A percentile compares a stretch with the other conserved stretches of the same genome.
phyloP scores from a whole-genome alignment of 1,284 basidiomycete species.

The Retiboletus flavoniger region DNA sequence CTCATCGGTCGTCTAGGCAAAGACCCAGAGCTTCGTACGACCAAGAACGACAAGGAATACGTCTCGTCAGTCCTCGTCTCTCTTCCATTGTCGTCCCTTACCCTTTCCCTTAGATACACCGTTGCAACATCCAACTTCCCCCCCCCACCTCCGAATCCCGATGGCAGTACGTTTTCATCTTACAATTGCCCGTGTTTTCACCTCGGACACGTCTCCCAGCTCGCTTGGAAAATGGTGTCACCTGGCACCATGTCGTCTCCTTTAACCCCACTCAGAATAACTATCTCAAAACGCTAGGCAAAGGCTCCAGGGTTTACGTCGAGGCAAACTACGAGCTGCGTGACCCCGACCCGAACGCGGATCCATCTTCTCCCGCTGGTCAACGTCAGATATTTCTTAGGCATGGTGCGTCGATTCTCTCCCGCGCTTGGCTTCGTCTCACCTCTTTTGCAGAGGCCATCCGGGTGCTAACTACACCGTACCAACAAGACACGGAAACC shows the following conservation, averaged over 20 bases:
- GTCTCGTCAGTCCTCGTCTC: slow-evolving; percentile 51
- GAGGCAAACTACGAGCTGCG: slow-evolving; percentile 73
- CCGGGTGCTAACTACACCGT: slow-evolving; percentile 28
- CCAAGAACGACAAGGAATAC: slow-evolving; percentile 75
- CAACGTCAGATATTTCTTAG: slow-evolving; percentile 78
- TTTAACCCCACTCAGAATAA: slow-evolving; percentile 59
- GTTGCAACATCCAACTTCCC: slow-evolving; percentile 66
- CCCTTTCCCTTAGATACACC: slow-evolving; percentile 50
- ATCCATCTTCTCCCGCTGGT: slow-evolving; percentile 60
- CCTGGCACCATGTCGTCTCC: slow-evolving; percentile 74
- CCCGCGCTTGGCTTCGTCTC: slow-evolving; percentile 13
- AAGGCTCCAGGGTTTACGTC: slow-evolving; percentile 72
- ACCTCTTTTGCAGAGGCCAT: slow-evolving; percentile 24
- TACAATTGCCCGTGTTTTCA: background rate
- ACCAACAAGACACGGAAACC: slow-evolving; percentile 24
- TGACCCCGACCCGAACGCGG: slow-evolving; percentile 62
- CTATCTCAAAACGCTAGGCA: slow-evolving; percentile 61
- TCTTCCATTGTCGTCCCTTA: slow-evolving; percentile 1
- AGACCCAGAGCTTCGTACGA: slow-evolving; percentile 66
- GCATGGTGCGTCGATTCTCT: slow-evolving; percentile 53
- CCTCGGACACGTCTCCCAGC: slow-evolving; percentile 38
- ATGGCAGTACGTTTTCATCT: slow-evolving; percentile 51
- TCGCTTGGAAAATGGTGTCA: slow-evolving; percentile 51
- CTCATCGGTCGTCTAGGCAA: slow-evolving; percentile 72
- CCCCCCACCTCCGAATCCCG: slow-evolving; percentile 54